phyloP scores from a whole-genome alignment of 208 protist species.

The Angomonas deanei region DNA sequence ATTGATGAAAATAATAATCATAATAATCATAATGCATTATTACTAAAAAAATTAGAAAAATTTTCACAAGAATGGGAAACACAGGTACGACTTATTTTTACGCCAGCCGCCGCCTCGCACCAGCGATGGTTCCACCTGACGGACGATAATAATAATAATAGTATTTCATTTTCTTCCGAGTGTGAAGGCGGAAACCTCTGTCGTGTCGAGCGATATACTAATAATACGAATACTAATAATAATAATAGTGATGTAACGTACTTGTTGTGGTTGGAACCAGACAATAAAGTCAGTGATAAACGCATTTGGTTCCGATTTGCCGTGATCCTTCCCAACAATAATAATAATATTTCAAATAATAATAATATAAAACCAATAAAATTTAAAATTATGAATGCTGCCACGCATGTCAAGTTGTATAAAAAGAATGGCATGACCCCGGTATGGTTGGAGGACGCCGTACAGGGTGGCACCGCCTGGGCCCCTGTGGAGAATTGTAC shows the following conservation, averaged over 20 bases:
- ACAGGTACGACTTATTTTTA: constrained; percentile 65
- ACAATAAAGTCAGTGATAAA: constrained; percentile 51
- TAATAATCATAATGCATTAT: no score
- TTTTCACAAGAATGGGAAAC: constrained; percentile 69
- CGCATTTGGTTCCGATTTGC: constrained; percentile 87
- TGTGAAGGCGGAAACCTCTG: constrained; percentile 73
- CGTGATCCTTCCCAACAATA: constrained; percentile 10
- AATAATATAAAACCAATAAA: constrained; percentile 33
- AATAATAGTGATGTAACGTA: constrained; percentile 15
- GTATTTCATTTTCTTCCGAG: constrained; percentile 58
- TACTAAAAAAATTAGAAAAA: background rate
- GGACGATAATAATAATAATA: constrained; percentile 34
- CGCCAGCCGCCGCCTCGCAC: constrained; percentile 48
- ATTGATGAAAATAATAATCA: no score
- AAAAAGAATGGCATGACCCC: constrained; percentile 70
- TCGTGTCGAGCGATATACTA: constrained; percentile 51
- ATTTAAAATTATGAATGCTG: constrained; percentile 68
- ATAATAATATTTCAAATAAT: constrained; percentile 53
- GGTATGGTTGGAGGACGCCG: constrained; percentile 61
- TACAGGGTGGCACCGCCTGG: constrained; percentile 34
- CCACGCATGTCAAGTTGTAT: constrained; percentile 78
- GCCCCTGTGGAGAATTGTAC: constrained; percentile 54
- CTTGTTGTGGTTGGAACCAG: constrained; percentile 77
- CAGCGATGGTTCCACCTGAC: constrained; percentile 51
- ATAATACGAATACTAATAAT: constrained; percentile 6